Conservation (phyloP, 345 rosid genomes). For the Eutrema japonicum region DNA sequence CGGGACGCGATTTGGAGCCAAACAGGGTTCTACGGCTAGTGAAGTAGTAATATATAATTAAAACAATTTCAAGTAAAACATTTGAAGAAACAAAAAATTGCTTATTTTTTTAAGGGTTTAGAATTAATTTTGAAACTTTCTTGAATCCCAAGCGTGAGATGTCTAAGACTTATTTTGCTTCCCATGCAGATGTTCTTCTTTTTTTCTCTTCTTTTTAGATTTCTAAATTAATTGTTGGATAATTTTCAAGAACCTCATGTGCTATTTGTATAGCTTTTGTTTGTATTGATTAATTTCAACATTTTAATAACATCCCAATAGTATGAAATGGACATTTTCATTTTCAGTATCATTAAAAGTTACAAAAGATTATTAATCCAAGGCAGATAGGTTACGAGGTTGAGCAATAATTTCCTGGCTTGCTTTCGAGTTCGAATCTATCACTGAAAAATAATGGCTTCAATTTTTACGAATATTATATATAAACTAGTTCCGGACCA, state of each 20-base stretch:
- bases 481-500: neutral
- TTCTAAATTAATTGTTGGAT: slow-evolving; percentile 10
- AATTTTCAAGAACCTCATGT: slow-evolving; percentile 19
- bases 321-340: neutral
- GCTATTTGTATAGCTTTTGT: slow-evolving; percentile 6
- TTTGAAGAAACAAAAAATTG: neutral
- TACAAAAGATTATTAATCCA: neutral
- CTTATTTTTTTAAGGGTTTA: slow-evolving; percentile 30
- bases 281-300: neutral
- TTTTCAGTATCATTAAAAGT: slow-evolving; percentile 1
- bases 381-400: slow-evolving; percentile 17
- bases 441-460: slow-evolving; percentile 15
- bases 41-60: slow-evolving; percentile 11
- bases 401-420: neutral
- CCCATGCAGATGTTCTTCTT: slow-evolving; percentile 30
- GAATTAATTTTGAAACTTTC: slow-evolving; percentile 36
- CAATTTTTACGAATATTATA: slow-evolving; percentile 2
- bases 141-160: slow-evolving; percentile 43
- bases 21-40: slow-evolving; percentile 71
- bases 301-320: neutral
- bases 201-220: neutral
- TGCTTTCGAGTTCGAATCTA: neutral
- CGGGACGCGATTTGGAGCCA: slow-evolving; percentile 97
- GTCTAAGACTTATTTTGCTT: slow-evolving; percentile 31
- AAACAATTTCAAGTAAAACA: slow-evolving; percentile 5